Base-by-base conservation (phyloP, 805 yeast genomes). In the Pichia phayaonensis region DNA sequence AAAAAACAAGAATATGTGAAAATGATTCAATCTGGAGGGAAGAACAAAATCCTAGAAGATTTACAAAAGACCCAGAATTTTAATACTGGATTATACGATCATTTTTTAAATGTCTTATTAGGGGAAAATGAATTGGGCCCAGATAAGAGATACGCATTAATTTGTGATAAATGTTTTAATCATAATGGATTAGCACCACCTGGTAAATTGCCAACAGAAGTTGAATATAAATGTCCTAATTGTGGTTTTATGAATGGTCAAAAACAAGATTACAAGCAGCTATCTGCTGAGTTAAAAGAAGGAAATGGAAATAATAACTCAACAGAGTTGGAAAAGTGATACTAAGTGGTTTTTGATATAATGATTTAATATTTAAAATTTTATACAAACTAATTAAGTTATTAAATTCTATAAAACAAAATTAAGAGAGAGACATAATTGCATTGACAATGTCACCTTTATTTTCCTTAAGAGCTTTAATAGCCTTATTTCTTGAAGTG, bases 371-470 rank as follows among this genome's bases (percentile, higher is more conserved):
- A 10, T 31, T 40, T 18, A 29, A 13, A 12, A 3, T 23, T 29
- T 23, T 48, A 50, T 13, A 34, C n/a, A 48, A 34, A 42, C 43
- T 41, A 51, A 34, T 48, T 62, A 59, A 16, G 11, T 31, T 13
- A 40, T 11, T 16, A 34, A 34, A 16, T 34, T 34, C 20, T 34
- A 34, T 22, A 16, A 22, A 24, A 4, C 23, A 34, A 10, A 46
- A 8, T 45, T 58, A 54, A 47, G 70, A 61, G 49, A 85, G 76
- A 58, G 86, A 82, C 96, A 92, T 88, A 71, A 92, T 89, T 61
- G 98, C 92, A 70, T 90, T 90, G 68, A 94, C 97, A 73, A 94
- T 83, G 71, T 94, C 98, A 71, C 90, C 90, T 63, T 86, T 80
- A 77, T 90, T 89, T 60, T 79, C 84, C 70, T 78, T 85, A 71